Percentiles rank a stretch among this genome's conserved stretches.
Conservation (phyloP, 164 flowering plant genomes). For the Macadamia tetraphylla region DNA sequence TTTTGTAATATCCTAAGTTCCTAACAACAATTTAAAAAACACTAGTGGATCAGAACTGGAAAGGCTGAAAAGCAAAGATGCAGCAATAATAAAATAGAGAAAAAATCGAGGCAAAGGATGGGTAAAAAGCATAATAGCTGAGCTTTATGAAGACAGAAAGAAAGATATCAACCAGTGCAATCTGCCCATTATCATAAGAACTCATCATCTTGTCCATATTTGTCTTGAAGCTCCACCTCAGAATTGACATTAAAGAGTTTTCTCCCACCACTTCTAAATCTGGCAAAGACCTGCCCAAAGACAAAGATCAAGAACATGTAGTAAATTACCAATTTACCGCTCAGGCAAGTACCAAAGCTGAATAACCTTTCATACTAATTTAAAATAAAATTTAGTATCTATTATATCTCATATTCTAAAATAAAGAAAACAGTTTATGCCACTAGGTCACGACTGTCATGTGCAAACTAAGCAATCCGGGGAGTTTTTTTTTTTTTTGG, state of each 20-base stretch:
- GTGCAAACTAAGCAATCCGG: neutral
- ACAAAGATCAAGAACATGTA: neutral
- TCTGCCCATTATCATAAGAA: constrained; percentile 47
- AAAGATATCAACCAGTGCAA: constrained; percentile 48
- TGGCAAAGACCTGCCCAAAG: constrained; percentile 62
- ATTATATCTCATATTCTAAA: constrained; percentile 1
- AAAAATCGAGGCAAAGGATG: too few relatives aligned
- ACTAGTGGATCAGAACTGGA: neutral
- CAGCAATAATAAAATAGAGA: neutral
- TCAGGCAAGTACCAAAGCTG: neutral
- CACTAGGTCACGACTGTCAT: neutral
- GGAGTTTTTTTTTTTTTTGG: too few relatives aligned
- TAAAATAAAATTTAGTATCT: neutral
- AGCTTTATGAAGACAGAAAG: neutral
- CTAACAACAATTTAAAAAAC: too few relatives aligned
- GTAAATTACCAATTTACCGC: neutral
- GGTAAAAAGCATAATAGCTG: neutral
- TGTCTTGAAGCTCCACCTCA: constrained; percentile 76
- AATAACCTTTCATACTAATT: neutral
- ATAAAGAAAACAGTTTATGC: neutral
- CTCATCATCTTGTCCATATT: constrained; percentile 60
- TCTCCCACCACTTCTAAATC: constrained; percentile 53
- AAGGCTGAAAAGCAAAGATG: neutral
- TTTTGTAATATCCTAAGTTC: too few relatives aligned
- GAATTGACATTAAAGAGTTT: constrained; percentile 53